Percentiles rank a stretch among this genome's conserved stretches.
Evolutionary conservation across 164 flowering plant genomes (phyloP).

Genomic region (Vitis riparia): DNA sequence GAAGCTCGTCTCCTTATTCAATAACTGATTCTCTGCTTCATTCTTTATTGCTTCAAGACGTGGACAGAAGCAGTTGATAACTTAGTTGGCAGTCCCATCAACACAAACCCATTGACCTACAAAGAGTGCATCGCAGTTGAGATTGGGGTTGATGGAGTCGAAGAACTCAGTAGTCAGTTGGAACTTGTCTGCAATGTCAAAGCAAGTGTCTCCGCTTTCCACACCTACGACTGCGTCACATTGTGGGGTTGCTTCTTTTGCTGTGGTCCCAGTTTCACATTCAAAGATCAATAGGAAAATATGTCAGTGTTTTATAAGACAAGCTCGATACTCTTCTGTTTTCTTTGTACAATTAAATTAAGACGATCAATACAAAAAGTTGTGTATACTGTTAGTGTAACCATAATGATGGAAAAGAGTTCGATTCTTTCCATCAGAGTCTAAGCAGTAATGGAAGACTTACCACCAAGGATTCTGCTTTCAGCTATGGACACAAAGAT

Average conservation of each 20-base stretch:
- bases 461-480: constrained; percentile 15
- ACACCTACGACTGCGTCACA: constrained; percentile 27
- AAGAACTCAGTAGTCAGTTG: constrained; percentile 18
- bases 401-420: too few relatives aligned
- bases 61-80: background rate
- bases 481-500: constrained; percentile 20
- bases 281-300: too few relatives aligned
- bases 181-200: constrained; percentile 15
- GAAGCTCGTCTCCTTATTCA: too few relatives aligned
- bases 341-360: background rate
- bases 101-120: constrained; percentile 43
- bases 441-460: background rate
- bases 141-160: constrained; percentile 34
- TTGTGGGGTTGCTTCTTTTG: background rate
- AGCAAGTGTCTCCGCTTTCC: constrained; percentile 38
- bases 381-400: too few relatives aligned
- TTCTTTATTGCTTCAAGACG: background rate
- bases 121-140: constrained; percentile 32
- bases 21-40: too few relatives aligned
- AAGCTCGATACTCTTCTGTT: background rate
- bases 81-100: background rate
- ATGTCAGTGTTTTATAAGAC: background rate
- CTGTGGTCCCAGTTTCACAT: background rate
- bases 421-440: too few relatives aligned
- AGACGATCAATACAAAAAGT: too few relatives aligned